Evolutionary conservation across 2,329 filamentous ascomycete species (phyloP), one percentile per base, ranked within the genome.

Genomic region (Alternaria atra): DNA sequence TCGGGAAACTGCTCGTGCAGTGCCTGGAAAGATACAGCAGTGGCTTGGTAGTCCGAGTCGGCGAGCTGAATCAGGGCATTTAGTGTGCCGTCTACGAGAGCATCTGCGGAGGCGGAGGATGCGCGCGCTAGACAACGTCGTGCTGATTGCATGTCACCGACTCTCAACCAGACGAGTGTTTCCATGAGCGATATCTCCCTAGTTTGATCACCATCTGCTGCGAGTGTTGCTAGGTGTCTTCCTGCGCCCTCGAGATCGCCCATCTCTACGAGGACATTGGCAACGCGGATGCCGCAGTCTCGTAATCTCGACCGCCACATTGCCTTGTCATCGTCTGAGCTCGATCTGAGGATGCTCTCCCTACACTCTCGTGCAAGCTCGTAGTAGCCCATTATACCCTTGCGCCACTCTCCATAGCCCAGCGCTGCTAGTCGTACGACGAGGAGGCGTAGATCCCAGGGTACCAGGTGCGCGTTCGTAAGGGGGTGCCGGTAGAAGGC

Each of bases 301-400:
- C 84, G 81, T 1, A 98, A 83, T 27, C 94, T 82, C 1, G 80
- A 80, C 66, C 87, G 88, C 94, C 94, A 98, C 6, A 90, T 69
- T 15, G 84, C 81, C 23, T 87, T 86, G 1, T 87, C 83, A 0
- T 55, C 34, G 52, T 85, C 83, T 9, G 86, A 84, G 5, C 71
- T 10, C 68, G 77, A 72, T 29, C 58, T 74, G 48, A 55, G 79
- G 5, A 92, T 82, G 58, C 86, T 84, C 2, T 83, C 81, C 17
- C 93, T 84, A 2, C 92, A 92, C 77, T 97, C 93, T 8, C 91
- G 81, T 0, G 90, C 93, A 2, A 98, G 85, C 64, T 97, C 93
- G 75, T 97, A 97, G 75, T 97, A 92, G 44, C 91, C 91, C 84
- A 95, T 94, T 58, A 99, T 90, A 4, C 92, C 91, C 63, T 94